These are phyloP conservation scores for Solidago caesia DNA, from an alignment of 129 eudicot species.

Conservation along the genomic window DNA sequence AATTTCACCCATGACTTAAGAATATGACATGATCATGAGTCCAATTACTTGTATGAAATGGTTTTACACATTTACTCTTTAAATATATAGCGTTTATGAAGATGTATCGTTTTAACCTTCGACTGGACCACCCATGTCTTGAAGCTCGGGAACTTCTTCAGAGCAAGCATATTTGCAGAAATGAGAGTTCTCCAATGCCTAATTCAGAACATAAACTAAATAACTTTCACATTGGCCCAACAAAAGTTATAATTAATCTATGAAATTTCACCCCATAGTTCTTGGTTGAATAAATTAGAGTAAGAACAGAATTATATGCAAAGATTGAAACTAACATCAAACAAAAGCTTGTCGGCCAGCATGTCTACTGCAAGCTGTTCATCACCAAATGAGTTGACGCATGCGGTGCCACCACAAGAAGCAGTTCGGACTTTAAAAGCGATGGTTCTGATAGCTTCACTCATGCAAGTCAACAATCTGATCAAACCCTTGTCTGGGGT, in stretches of 20 bases:
- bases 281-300: not conserved
- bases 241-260: not conserved
- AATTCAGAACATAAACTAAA: slow-evolving; percentile 7
- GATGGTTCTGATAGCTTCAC: slow-evolving; percentile 91
- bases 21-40: not conserved
- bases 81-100: not conserved
- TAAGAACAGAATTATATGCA: not conserved
- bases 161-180: slow-evolving; percentile 99
- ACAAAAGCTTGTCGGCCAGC: slow-evolving; percentile 90
- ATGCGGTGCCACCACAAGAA: slow-evolving; percentile 97
- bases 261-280: not conserved
- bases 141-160: slow-evolving; percentile 97
- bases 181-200: slow-evolving; percentile 94
- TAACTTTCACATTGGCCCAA: not conserved
- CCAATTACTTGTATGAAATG: not conserved
- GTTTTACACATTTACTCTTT: not conserved
- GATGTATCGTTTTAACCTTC: slow-evolving; percentile 48
- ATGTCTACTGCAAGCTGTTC: slow-evolving; percentile 98
- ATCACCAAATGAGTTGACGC: slow-evolving; percentile 96
- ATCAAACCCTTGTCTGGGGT: slow-evolving; percentile 83
- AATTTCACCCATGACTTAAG: not conserved
- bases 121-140: slow-evolving; percentile 98
- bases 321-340: slow-evolving; percentile 54
- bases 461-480: slow-evolving; percentile 86
- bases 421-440: slow-evolving; percentile 96